These are phyloP conservation scores for Oropetium thomaeum DNA, from an alignment of 176 grass and related monocot species.

Conservation along the genomic window DNA sequence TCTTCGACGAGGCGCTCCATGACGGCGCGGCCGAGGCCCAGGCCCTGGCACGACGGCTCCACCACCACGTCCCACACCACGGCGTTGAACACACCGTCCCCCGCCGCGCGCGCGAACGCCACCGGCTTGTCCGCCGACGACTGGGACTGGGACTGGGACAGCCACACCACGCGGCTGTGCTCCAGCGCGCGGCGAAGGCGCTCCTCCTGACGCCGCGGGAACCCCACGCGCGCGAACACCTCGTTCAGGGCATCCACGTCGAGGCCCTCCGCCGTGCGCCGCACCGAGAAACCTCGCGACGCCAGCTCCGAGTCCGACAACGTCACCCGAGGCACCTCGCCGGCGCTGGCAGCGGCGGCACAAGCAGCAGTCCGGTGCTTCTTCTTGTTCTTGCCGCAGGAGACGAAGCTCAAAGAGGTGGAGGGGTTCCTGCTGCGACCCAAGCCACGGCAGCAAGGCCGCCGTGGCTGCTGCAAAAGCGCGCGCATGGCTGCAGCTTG, in stretches of 20 bases:
- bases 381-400: not conserved
- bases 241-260: constrained; percentile 76
- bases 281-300: constrained; percentile 62
- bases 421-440: too few species aligned
- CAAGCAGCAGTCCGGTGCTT: not conserved
- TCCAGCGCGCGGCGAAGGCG: constrained; percentile 66
- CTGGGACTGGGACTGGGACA: too few species aligned
- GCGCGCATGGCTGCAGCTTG: not conserved
- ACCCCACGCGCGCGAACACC: constrained; percentile 76
- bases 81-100: constrained; percentile 93
- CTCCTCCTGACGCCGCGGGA: constrained; percentile 71
- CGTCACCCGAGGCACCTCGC: constrained; percentile 27
- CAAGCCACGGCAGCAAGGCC: not conserved
- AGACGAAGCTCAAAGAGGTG: not conserved
- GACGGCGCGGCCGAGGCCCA: constrained; percentile 80
- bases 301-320: constrained; percentile 72
- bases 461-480: not conserved
- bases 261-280: constrained; percentile 41
- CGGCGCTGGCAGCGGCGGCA: not conserved
- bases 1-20: constrained; percentile 79
- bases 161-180: constrained; percentile 79
- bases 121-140: constrained; percentile 39
- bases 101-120: constrained; percentile 90
- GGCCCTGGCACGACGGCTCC: constrained; percentile 75
- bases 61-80: constrained; percentile 98